Conservation (phyloP, 306 rosid genomes). For the Citrullus mucosospermus region DNA sequence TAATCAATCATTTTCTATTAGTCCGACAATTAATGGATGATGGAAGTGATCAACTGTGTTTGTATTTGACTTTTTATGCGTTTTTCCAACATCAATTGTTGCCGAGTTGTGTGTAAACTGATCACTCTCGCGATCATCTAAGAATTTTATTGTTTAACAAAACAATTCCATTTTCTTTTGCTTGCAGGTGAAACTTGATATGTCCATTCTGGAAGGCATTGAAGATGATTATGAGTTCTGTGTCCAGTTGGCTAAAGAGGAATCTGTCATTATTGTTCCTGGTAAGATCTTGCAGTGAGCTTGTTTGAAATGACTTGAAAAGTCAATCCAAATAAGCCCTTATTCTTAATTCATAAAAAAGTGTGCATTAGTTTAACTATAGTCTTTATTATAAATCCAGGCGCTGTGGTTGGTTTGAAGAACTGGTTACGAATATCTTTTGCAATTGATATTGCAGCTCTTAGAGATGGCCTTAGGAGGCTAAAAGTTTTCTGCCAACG, state of each 20-base stretch:
- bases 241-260: constrained; percentile 30
- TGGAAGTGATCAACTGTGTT: not conserved
- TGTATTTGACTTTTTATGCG: not conserved
- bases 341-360: not conserved
- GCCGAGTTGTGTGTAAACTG: too few relatives aligned
- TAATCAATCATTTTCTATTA: not conserved
- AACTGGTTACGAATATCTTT: constrained; percentile 40
- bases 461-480: constrained; percentile 36
- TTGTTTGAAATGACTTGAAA: not conserved
- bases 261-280: constrained; percentile 26
- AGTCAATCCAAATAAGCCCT: too few relatives aligned
- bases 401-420: constrained; percentile 29
- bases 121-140: too few relatives aligned
- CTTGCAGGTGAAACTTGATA: constrained; percentile 33
- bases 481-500: constrained; percentile 28
- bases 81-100: not conserved
- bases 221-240: constrained; percentile 35
- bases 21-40: not conserved
- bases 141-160: not conserved
- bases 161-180: not conserved
- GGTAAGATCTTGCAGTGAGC: constrained; percentile 11
- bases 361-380: not conserved
- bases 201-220: constrained; percentile 28
- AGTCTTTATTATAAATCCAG: constrained; percentile 3
- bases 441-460: constrained; percentile 26